A percentile compares a stretch with the other conserved stretches of the same genome.
Conservation (phyloP, 371 early-diverging fungal species). For the Sporodiniella umbellata region DNA sequence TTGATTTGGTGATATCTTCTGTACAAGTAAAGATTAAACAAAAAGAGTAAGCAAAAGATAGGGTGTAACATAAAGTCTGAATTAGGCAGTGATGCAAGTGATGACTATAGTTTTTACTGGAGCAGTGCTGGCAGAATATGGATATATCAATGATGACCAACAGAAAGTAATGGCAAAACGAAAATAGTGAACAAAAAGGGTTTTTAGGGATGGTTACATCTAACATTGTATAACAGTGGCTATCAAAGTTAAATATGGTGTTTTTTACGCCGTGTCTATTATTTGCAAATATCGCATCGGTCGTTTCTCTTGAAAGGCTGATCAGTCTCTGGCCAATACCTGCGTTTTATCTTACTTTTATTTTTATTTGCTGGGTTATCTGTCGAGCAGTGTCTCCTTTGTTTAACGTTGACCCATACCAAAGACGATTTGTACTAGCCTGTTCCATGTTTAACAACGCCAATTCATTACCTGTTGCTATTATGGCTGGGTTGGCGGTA, state of each 20-base stretch:
- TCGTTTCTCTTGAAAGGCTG: constrained; percentile 55
- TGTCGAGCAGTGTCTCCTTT: constrained; percentile 34
- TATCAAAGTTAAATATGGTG: constrained; percentile 67
- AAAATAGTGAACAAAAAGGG: too few species aligned
- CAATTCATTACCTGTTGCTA: constrained; percentile 71
- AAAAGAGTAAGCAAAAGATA: not conserved
- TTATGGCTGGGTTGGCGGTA: constrained; percentile 66
- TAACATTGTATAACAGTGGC: constrained; percentile 39
- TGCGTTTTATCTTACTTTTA: constrained; percentile 52
- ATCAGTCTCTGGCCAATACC: constrained; percentile 74
- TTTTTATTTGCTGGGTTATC: constrained; percentile 9
- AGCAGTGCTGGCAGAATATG: constrained; percentile 40
- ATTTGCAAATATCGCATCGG: constrained; percentile 69
- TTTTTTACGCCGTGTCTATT: constrained; percentile 77
- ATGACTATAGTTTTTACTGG: constrained; percentile 46
- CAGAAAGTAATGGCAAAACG: constrained; percentile 41
- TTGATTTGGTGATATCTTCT: constrained; percentile 20
- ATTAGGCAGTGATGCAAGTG: constrained; percentile 54
- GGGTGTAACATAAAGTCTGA: not conserved
- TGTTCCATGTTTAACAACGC: constrained; percentile 71
- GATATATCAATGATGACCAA: constrained; percentile 42
- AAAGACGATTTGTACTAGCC: constrained; percentile 62
- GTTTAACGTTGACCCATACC: constrained; percentile 42
- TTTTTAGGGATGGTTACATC: constrained; percentile 1
- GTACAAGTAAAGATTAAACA: constrained; percentile 14